These are phyloP conservation scores for Salvia sclarea DNA, from an alignment of 305 asterid species.

Conservation along the genomic window DNA sequence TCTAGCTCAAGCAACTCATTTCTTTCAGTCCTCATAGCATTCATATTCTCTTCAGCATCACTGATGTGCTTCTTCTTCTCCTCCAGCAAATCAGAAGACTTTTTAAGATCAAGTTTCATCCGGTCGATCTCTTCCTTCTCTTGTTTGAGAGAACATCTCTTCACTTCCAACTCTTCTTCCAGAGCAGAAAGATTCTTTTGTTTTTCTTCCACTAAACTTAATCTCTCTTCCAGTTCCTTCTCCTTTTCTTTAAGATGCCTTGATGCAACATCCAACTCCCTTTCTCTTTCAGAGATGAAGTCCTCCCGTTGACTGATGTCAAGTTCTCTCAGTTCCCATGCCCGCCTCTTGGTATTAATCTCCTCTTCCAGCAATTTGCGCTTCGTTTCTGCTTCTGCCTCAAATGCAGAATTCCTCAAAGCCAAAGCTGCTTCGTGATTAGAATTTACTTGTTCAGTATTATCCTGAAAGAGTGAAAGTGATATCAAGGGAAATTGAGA, in stretches of 20 bases:
- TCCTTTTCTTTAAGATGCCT: slow-evolving; percentile 55
- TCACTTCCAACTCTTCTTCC: slow-evolving; percentile 57
- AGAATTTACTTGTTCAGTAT: slow-evolving; percentile 49
- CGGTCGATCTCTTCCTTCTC: slow-evolving; percentile 56
- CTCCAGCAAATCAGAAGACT: slow-evolving; percentile 60
- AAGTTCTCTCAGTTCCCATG: slow-evolving; percentile 84
- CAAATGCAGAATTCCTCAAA: slow-evolving; percentile 52
- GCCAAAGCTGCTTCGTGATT: slow-evolving; percentile 63
- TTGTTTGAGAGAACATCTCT: slow-evolving; percentile 44
- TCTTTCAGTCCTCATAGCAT: slow-evolving; percentile 77
- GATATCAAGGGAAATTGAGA: slow-evolving; percentile 30
- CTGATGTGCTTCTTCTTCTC: slow-evolving; percentile 53
- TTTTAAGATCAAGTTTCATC: slow-evolving; percentile 62
- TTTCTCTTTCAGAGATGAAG: slow-evolving; percentile 63
- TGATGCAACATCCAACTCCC: slow-evolving; percentile 57
- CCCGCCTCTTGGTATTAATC: slow-evolving; percentile 66
- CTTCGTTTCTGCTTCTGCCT: slow-evolving; percentile 67
- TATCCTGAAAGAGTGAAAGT: slow-evolving; percentile 63
- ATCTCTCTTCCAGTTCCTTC: slow-evolving; percentile 64
- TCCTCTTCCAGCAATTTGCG: slow-evolving; percentile 76
- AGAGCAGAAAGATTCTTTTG: slow-evolving; percentile 54
- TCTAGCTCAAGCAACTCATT: slow-evolving; percentile 69
- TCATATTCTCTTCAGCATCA: slow-evolving; percentile 63
- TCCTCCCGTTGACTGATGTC: slow-evolving; percentile 84
- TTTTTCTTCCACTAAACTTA: slow-evolving; percentile 49